Conservation (phyloP, 1,284 basidiomycete species). For the Amylostereum chailletii region DNA sequence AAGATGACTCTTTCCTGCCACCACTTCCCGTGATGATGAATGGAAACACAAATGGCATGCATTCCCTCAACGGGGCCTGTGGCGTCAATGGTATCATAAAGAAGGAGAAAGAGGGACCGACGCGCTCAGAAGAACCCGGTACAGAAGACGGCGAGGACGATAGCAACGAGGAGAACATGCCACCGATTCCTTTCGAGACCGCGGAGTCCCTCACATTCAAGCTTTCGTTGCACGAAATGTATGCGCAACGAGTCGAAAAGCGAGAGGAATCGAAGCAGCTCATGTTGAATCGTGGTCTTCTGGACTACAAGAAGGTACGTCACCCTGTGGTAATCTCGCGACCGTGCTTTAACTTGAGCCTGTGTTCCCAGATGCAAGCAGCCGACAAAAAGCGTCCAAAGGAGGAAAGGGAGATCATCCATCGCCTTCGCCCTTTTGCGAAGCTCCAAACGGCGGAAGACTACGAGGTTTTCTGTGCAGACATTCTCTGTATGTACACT, state of each 20-base stretch:
- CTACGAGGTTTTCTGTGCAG: constrained; percentile 84
- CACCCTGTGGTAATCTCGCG: not conserved
- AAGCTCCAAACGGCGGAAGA: constrained; percentile 89
- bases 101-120: constrained; percentile 23
- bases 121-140: constrained; percentile 39
- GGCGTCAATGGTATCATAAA: constrained; percentile 12
- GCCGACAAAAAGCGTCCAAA: constrained; percentile 85
- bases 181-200: constrained; percentile 76
- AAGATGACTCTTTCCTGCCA: constrained; percentile 18
- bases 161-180: constrained; percentile 53
- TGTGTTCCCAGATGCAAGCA: constrained; percentile 65
- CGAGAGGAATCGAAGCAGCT: constrained; percentile 83
- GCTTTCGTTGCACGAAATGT: constrained; percentile 85
- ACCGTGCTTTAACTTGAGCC: not conserved
- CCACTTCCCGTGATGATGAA: constrained; percentile 26
- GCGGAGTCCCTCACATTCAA: constrained; percentile 88
- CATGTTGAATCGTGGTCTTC: constrained; percentile 86
- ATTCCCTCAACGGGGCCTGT: constrained; percentile 28
- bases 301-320: constrained; percentile 89
- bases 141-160: constrained; percentile 31
- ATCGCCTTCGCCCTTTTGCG: constrained; percentile 88
- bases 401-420: constrained; percentile 88
- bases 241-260: constrained; percentile 87
- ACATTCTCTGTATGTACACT: constrained; percentile 74
- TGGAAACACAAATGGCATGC: constrained; percentile 34